Percentiles rank a stretch among this genome's conserved stretches.
Evolutionary conservation across 352 stramenopile species (phyloP).

Genomic region (Phytophthora ohioensis): DNA sequence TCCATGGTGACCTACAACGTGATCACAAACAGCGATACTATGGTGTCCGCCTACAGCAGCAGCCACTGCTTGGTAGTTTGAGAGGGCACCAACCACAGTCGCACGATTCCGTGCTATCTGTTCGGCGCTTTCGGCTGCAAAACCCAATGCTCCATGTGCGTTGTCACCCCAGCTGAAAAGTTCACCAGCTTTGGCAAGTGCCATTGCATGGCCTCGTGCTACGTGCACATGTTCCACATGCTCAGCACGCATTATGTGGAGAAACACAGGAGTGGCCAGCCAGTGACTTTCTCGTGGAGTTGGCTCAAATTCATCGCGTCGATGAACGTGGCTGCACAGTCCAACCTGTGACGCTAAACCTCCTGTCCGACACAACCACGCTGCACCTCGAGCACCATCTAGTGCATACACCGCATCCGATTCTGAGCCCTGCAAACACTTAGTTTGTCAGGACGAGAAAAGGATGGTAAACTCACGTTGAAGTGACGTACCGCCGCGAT

Average conservation of each 20-base stretch:
- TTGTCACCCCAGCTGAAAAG: constrained; percentile 97
- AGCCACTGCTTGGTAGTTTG: constrained; percentile 65
- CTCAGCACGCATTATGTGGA: constrained; percentile 69
- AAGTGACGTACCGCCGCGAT: constrained; percentile 61
- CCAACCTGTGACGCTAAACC: constrained; percentile 73
- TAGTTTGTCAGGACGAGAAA: constrained; percentile 14
- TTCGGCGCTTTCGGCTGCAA: constrained; percentile 50
- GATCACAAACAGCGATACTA: constrained; percentile 71
- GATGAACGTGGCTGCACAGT: constrained; percentile 54
- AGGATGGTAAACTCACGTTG: constrained; percentile 1
- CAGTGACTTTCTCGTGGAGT: constrained; percentile 66
- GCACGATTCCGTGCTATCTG: constrained; percentile 64
- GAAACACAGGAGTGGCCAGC: constrained; percentile 74
- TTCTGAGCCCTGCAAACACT: constrained; percentile 53
- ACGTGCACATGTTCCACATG: constrained; percentile 65
- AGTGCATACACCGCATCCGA: constrained; percentile 79
- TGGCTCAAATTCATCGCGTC: constrained; percentile 53
- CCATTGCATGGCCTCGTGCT: constrained; percentile 69
- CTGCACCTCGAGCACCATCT: constrained; percentile 55
- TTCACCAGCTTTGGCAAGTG: constrained; percentile 80
- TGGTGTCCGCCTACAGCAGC: constrained; percentile 72
- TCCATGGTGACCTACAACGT: constrained; percentile 68
- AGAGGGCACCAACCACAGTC: constrained; percentile 57
- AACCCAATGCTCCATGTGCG: constrained; percentile 88
- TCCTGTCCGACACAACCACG: constrained; percentile 83